Evolutionary conservation across 2,329 filamentous ascomycete genomes (phyloP).

Genomic region (Aspergillus sp.): DNA sequence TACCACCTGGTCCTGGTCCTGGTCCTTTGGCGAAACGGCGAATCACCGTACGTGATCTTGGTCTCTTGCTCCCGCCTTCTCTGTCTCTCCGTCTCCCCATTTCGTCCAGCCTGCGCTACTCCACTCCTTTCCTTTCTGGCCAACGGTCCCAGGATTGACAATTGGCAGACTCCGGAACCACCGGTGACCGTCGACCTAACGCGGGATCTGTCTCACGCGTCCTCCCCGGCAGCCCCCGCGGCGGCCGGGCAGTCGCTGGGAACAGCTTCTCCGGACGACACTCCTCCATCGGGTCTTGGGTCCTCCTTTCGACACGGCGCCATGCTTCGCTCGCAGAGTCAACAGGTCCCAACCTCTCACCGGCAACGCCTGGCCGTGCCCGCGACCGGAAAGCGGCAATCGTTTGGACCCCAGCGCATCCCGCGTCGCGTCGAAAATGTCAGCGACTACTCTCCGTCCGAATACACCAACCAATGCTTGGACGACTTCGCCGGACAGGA

Average conservation of each 20-base stretch:
- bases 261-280: conserved; percentile 8
- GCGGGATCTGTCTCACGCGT: conserved; percentile 22
- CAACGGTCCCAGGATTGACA: conserved; percentile 32
- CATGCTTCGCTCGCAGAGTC: conserved; percentile 32
- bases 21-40: conserved; percentile 32
- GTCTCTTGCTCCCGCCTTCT: conserved; percentile 27
- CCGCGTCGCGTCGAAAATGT: conserved; percentile 27
- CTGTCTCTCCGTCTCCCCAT: conserved; percentile 16
- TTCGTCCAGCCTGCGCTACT: conserved; percentile 15
- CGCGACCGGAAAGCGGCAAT: conserved; percentile 22
- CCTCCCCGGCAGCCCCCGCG: conserved; percentile 17
- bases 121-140: conserved; percentile 15
- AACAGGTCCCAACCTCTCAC: conserved; percentile 26
- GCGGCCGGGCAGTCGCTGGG: neutral
- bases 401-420: conserved; percentile 19
- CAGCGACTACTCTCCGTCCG: conserved; percentile 34
- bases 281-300: conserved; percentile 16
- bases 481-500: conserved; percentile 20
- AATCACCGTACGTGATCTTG: conserved; percentile 38
- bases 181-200: conserved; percentile 22
- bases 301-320: conserved; percentile 22
- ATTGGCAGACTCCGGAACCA: conserved; percentile 33
- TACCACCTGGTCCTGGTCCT: conserved; percentile 22
- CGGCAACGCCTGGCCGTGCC: conserved; percentile 16
- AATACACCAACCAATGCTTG: conserved; percentile 30